Percentiles rank a stretch among this genome's conserved stretches.
phyloP scores from a whole-genome alignment of 2,329 filamentous ascomycete genomes.

The Thyridium curvatum region DNA sequence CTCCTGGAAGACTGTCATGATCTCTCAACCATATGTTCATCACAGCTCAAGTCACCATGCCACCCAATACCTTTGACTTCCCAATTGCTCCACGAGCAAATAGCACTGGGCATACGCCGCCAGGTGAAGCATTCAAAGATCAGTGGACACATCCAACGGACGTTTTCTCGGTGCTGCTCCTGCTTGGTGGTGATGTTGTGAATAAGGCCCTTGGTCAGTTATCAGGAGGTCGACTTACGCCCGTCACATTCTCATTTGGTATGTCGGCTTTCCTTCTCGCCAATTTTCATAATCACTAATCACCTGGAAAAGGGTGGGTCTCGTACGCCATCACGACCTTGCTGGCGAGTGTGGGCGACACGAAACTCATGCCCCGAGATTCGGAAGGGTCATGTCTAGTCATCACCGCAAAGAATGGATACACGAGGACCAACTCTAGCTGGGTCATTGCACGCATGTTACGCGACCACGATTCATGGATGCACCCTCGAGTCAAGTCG shows the following conservation, averaged over 20 bases:
- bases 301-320: slow-evolving; percentile 6
- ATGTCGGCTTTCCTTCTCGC: slow-evolving; percentile 2
- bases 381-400: slow-evolving; percentile 2
- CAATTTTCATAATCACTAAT: too few relatives aligned
- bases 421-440: slow-evolving; percentile 8
- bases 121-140: neutral
- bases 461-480: slow-evolving; percentile 5
- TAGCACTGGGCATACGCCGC: too few relatives aligned
- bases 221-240: slow-evolving; percentile 7
- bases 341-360: slow-evolving; percentile 11
- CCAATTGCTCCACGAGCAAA: too few relatives aligned
- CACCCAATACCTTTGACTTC: too few relatives aligned
- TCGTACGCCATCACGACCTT: slow-evolving; percentile 12
- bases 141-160: slow-evolving; percentile 2
- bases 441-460: slow-evolving; percentile 8
- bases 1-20: too few relatives aligned
- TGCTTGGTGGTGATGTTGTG: slow-evolving; percentile 13
- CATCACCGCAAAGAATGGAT: slow-evolving; percentile 12
- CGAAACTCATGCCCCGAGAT: slow-evolving; percentile 6
- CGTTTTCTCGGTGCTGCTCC: slow-evolving; percentile 9
- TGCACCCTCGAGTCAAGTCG: neutral
- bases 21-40: too few relatives aligned
- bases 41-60: too few relatives aligned
- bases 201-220: slow-evolving; percentile 11
- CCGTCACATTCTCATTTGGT: slow-evolving; percentile 15